Conservation (phyloP, 768 basidiomycete genomes). For the Lactarius sanguifluus region DNA sequence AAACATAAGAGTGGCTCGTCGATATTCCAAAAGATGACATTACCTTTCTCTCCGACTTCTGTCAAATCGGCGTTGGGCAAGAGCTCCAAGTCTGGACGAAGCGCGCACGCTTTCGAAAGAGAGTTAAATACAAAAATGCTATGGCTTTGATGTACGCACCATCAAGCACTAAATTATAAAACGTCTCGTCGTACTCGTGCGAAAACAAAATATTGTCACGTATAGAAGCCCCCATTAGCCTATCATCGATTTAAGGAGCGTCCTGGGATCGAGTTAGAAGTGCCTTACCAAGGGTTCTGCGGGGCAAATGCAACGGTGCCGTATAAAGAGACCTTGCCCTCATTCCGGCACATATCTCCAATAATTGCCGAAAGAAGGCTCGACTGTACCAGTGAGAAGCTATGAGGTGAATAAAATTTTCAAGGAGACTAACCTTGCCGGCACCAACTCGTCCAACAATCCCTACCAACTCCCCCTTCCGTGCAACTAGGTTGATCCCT, state of each 20-base stretch:
- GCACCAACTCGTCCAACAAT: conserved; percentile 87
- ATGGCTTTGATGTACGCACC: conserved; percentile 41
- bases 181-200: conserved; percentile 81
- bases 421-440: conserved; percentile 70
- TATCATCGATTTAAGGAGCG: conserved; percentile 31
- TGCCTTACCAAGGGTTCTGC: conserved; percentile 76
- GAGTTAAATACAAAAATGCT: background rate
- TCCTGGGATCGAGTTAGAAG: background rate
- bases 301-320: conserved; percentile 81
- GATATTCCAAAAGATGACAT: conserved; percentile 23
- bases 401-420: conserved; percentile 14
- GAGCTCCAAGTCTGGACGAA: conserved; percentile 75
- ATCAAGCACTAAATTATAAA: conserved; percentile 81
- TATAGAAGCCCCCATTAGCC: conserved; percentile 84
- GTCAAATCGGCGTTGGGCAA: conserved; percentile 82
- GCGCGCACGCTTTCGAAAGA: conserved; percentile 66
- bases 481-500: conserved; percentile 69
- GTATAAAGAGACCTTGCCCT: conserved; percentile 67
- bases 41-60: conserved; percentile 84
- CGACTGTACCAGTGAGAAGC: conserved; percentile 44
- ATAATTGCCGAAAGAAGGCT: conserved; percentile 78
- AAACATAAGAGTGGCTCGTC: background rate
- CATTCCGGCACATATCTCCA: conserved; percentile 78
- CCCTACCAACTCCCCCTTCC: conserved; percentile 83
- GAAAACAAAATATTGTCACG: conserved; percentile 92